Conservation (phyloP, 805 yeast genomes). For the Tanozyma kutaoensis region DNA sequence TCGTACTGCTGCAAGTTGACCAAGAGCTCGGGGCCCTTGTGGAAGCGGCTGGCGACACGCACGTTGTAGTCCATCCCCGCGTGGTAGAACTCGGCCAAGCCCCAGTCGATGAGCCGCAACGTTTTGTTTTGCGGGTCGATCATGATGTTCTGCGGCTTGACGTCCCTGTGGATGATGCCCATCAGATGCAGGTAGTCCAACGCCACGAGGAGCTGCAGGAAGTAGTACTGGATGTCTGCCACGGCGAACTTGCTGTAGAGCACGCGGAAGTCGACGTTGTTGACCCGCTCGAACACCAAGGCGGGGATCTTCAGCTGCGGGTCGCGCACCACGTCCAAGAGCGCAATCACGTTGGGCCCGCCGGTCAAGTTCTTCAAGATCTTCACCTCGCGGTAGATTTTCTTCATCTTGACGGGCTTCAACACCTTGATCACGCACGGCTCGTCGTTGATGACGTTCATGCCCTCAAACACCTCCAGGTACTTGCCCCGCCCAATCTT, state of each 20-base stretch:
- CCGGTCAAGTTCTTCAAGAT: constrained; percentile 75
- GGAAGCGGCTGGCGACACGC: constrained; percentile 85
- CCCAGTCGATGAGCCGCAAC: constrained; percentile 87
- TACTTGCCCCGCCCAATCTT: constrained; percentile 91
- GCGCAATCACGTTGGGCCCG: constrained; percentile 69
- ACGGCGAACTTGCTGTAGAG: constrained; percentile 70
- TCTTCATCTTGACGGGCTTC: constrained; percentile 88
- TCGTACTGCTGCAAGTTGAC: constrained; percentile 83
- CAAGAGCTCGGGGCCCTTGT: constrained; percentile 85
- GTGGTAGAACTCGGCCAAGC: constrained; percentile 88
- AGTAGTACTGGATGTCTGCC: constrained; percentile 68
- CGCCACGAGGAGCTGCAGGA: constrained; percentile 70
- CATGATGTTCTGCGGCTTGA: constrained; percentile 93
- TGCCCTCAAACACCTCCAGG: constrained; percentile 88
- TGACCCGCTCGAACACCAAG: constrained; percentile 70
- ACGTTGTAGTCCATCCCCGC: constrained; percentile 84
- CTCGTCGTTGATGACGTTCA: constrained; percentile 48
- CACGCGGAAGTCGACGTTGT: constrained; percentile 71
- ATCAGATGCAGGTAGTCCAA: constrained; percentile 83
- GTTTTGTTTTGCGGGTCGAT: constrained; percentile 66
- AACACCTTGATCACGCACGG: constrained; percentile 75
- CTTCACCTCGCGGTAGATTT: constrained; percentile 80
- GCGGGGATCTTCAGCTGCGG: constrained; percentile 76
- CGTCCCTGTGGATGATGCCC: constrained; percentile 95
- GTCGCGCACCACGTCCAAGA: constrained; percentile 75